A percentile compares a stretch with the other conserved stretches of the same genome.
These are phyloP conservation scores for Smallanthus sonchifolius DNA, from an alignment of 129 eudicot species.

Conservation along the genomic window DNA sequence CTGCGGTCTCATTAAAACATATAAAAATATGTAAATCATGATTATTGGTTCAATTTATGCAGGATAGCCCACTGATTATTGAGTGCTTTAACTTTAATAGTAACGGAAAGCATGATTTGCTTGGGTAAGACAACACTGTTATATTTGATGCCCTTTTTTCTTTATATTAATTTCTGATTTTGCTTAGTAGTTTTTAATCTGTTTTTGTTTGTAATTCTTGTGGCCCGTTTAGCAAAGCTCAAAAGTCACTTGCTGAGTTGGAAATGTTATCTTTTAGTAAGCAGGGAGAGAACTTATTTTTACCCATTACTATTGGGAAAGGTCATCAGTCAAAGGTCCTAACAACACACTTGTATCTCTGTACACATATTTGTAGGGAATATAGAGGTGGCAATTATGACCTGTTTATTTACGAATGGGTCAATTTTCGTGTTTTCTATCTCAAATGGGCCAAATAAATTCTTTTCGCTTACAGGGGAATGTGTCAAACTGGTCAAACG, in stretches of 20 bases:
- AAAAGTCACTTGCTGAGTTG: slow-evolving; percentile 69
- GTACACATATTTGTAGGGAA: not conserved
- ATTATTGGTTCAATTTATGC: slow-evolving; percentile 34
- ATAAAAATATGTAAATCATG: not conserved
- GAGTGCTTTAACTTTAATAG: slow-evolving; percentile 86
- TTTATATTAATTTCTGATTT: slow-evolving; percentile 4
- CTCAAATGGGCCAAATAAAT: slow-evolving; percentile 1
- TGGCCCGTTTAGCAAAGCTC: slow-evolving; percentile 48
- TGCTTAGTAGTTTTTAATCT: slow-evolving; percentile 12
- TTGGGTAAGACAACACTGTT: slow-evolving; percentile 59
- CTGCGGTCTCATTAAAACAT: not conserved
- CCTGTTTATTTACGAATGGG: not conserved
- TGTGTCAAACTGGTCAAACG: not conserved
- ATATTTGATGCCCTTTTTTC: slow-evolving; percentile 2
- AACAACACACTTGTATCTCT: slow-evolving; percentile 12
- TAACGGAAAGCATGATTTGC: slow-evolving; percentile 81
- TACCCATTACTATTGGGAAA: slow-evolving; percentile 50
- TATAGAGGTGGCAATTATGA: not conserved
- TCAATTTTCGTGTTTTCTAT: not conserved
- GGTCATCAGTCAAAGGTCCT: slow-evolving; percentile 67
- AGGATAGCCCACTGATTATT: slow-evolving; percentile 76
- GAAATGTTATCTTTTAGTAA: slow-evolving; percentile 49
- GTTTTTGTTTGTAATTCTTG: slow-evolving; percentile 1
- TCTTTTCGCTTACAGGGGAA: not conserved
- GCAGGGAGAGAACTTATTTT: slow-evolving; percentile 48